Evolutionary conservation across 495 filamentous ascomycete genomes (phyloP), one percentile per base, ranked within the genome.

Genomic region (Cetradonia linearis): DNA sequence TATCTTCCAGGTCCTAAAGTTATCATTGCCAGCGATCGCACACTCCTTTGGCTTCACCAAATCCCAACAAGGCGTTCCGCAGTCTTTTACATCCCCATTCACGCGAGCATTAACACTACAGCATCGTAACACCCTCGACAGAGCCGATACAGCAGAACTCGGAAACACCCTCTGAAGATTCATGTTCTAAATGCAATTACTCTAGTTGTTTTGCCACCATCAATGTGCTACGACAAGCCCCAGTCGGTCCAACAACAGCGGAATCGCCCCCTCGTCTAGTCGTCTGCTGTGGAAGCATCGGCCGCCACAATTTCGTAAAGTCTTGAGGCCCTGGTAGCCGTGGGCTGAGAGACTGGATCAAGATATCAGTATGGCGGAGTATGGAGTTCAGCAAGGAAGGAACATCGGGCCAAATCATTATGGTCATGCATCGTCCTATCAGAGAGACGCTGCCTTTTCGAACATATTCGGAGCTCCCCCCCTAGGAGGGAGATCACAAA

Each of bases 381-480:
- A 93, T 74, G 74, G 81, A 64, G 68, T 78, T 57, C 87, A 88
- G 71, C 86, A 88, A 71, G 81, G 84, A 76, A 77, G 86, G 74
- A 78, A 83, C 66, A 83, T 85, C 74, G 77, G 78, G 68, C 80
- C 81, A n/a, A 76, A 75, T 65, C 77, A 82, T 62, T 86, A 88
- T 71, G 86, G 83, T 62, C 80, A 84, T 69, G 73, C 86, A 37
- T 82, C 86, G 54, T 81, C 82, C 69, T 78, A 81, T 67, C 88
- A 94, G 73, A 84, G 93, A 74, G 92, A 98, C 80, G 90, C 88
- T 67, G 93, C 91, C 37, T 98, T 94, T 73, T 88, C 87, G 58
- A 89, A 91, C 74, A 99, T 99, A 66, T 99, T 99, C 68, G 93
- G 93, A 63, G 83, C 84, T 68, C 82, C 87, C 54, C 89, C 88